Evolutionary conservation across 805 yeast species (phyloP).

Genomic region (Monosporozyma solicola): DNA sequence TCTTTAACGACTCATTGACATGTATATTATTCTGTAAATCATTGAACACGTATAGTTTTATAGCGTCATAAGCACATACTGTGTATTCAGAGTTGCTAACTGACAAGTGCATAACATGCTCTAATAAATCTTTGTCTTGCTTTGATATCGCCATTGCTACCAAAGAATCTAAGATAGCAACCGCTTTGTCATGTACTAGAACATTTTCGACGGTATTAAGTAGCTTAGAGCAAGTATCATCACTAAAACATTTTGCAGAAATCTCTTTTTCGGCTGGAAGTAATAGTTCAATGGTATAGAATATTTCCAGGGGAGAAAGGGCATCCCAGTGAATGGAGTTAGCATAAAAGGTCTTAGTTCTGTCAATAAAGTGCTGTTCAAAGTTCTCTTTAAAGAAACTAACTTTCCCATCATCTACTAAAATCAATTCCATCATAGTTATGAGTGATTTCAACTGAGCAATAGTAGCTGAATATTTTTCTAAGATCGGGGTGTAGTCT

Average conservation of each 20-base stretch:
- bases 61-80: constrained; percentile 4
- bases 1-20: constrained; percentile 21
- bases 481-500: not conserved
- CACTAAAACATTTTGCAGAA: constrained; percentile 13
- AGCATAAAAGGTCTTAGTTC: constrained; percentile 49
- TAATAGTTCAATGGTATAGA: constrained; percentile 43
- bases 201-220: constrained; percentile 13
- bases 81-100: not conserved
- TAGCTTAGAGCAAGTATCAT: constrained; percentile 19
- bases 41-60: constrained; percentile 11
- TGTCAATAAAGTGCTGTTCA: constrained; percentile 53
- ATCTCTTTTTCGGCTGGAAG: constrained; percentile 51
- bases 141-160: constrained; percentile 8
- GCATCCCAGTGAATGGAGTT: constrained; percentile 36
- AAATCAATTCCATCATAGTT: constrained; percentile 52
- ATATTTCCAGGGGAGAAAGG: constrained; percentile 45
- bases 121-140: constrained; percentile 8
- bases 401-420: constrained; percentile 49
- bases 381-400: constrained; percentile 55
- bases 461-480: constrained; percentile 10
- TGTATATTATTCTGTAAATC: constrained; percentile 8
- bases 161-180: constrained; percentile 5
- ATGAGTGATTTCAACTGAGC: constrained; percentile 52
- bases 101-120: constrained; percentile 1
- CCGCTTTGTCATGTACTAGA: constrained; percentile 16